Conservation (phyloP, 495 filamentous ascomycete genomes). For the Penicillium diatomitis region DNA sequence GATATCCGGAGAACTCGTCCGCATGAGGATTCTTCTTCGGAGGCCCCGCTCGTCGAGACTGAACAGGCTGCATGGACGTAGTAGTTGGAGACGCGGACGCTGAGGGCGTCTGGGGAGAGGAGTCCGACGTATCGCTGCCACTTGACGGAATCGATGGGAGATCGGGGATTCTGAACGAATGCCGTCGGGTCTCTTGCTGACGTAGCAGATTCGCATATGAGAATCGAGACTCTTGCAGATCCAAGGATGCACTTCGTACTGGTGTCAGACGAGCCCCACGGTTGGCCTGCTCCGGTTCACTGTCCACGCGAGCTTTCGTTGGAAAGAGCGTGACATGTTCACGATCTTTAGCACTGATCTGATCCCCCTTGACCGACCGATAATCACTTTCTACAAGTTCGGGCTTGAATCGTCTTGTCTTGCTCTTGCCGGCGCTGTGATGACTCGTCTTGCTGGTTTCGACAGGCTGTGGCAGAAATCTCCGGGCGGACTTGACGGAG, state of each 20-base stretch:
- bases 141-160: slow-evolving; percentile 46
- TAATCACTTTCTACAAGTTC: slow-evolving; percentile 49
- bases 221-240: slow-evolving; percentile 33
- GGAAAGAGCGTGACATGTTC: slow-evolving; percentile 8
- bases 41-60: slow-evolving; percentile 28
- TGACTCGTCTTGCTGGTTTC: slow-evolving; percentile 21
- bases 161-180: slow-evolving; percentile 48
- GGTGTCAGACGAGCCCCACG: not conserved
- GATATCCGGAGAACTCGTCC: slow-evolving; percentile 60
- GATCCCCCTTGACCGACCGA: slow-evolving; percentile 33
- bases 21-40: slow-evolving; percentile 53
- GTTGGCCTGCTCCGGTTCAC: not conserved
- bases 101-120: slow-evolving; percentile 34
- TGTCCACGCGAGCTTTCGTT: slow-evolving; percentile 6
- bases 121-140: slow-evolving; percentile 46
- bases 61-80: slow-evolving; percentile 6
- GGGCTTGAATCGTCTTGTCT: slow-evolving; percentile 43
- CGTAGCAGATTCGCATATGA: slow-evolving; percentile 36
- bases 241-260: not conserved
- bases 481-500: slow-evolving; percentile 1
- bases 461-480: slow-evolving; percentile 20
- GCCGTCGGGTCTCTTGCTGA: slow-evolving; percentile 32
- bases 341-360: slow-evolving; percentile 7
- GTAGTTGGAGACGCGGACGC: slow-evolving; percentile 39
- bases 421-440: slow-evolving; percentile 2